Evolutionary conservation across 1,284 basidiomycete species (phyloP).

Genomic region (Mycosarcoma maydis): DNA sequence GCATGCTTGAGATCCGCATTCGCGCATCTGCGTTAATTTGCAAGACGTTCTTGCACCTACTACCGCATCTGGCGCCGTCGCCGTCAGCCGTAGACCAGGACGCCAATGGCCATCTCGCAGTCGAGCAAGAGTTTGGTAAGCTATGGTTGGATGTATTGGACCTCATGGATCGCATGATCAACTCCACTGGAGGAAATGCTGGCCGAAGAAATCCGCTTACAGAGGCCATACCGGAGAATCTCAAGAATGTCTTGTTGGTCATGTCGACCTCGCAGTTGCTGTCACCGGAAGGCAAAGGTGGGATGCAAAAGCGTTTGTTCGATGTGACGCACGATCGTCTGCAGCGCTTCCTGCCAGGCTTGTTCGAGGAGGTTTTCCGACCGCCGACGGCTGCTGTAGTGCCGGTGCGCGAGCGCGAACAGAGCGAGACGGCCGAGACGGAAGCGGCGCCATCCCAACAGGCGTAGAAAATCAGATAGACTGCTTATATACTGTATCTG

Average conservation of each 20-base stretch:
- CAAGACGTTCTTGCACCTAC: constrained; percentile 94
- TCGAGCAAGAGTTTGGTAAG: constrained; percentile 74
- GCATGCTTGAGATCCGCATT: constrained; percentile 86
- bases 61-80: constrained; percentile 75
- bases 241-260: constrained; percentile 95
- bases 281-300: constrained; percentile 4
- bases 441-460: too few relatives aligned
- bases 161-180: constrained; percentile 87
- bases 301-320: constrained; percentile 38
- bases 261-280: constrained; percentile 89
- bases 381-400: constrained; percentile 2
- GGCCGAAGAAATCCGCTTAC: constrained; percentile 67
- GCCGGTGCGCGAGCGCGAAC: too few relatives aligned
- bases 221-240: constrained; percentile 92
- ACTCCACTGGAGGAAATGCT: constrained; percentile 68
- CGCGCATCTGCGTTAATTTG: constrained; percentile 87
- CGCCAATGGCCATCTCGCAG: not conserved
- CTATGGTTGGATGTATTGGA: constrained; percentile 94
- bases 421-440: too few relatives aligned
- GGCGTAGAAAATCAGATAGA: too few relatives aligned
- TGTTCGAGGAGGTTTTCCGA: constrained; percentile 54
- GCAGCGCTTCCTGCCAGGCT: constrained; percentile 52
- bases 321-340: constrained; percentile 43
- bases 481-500: too few relatives aligned
- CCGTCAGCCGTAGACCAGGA: constrained; percentile 67